Evolutionary conservation across 345 rosid species (phyloP), one percentile per base, ranked within the genome.

Genomic region (Jatropha curcas): DNA sequence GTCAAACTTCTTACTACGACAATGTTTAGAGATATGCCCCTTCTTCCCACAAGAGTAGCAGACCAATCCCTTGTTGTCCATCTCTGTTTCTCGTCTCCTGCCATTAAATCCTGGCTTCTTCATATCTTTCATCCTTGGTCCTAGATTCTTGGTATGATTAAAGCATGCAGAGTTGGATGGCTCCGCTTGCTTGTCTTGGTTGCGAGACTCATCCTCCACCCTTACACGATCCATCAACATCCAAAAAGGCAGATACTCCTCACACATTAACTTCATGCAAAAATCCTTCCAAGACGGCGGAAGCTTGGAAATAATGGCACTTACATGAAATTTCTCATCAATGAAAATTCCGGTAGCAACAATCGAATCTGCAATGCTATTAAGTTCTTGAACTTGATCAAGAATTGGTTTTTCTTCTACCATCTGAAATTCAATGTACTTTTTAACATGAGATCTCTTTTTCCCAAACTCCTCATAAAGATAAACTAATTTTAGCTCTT

Each of bases 211-310:
- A 73, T 90, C 97, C 86, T 90, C 95, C 24, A 69, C 60, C 77
- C 74, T 83, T 43, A 92, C 34, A 34, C 53, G 80, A 65, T 89
- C 82, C 96, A 90, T 88, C 81, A 92, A 74, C 80, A 75, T 65
- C 83, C 74, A 61, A 24, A 88, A 86, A 5, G 92, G 83, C 51
- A 92, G 77, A 76, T 80, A 62, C 77, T 90, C 92, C 71, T 68
- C 79, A 5, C 67, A 85, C 89, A 86, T 82, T 78, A 85, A 72
- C 84, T 81, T 87, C 48, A 76, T 52, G 82, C 88, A 73, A 67
- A 92, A 86, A 64, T 85, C 86, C 81, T 88, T 86, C 98, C 98
- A 92, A 55, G 97, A 90, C 20, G 81, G 82, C 1, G 95, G 97
- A 60, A 94, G 87, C 88, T 94, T 94, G 60, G 91, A 86, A 30